A percentile compares a stretch with the other conserved stretches of the same genome.
Conservation (phyloP, 345 rosid genomes). For the Boechera retrofracta region DNA sequence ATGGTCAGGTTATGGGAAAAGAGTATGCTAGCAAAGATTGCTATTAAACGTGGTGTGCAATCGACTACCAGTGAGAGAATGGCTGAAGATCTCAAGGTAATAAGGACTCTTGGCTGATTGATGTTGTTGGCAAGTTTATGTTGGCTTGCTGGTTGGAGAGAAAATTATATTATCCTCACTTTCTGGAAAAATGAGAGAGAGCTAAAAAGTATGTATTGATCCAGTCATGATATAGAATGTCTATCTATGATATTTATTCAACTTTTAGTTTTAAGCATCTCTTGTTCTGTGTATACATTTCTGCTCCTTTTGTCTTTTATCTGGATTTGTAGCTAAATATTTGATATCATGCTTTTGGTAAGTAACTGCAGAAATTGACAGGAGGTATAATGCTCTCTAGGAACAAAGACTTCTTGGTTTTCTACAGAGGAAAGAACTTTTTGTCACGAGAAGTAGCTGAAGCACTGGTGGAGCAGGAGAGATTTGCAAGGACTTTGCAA, state of each 20-base stretch:
- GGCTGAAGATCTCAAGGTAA: conserved; percentile 96
- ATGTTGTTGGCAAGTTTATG: background rate
- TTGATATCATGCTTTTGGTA: conserved; percentile 34
- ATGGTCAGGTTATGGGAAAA: conserved; percentile 85
- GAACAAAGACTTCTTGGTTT: conserved; percentile 93
- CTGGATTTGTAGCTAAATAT: conserved; percentile 8
- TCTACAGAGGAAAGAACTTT: conserved; percentile 91
- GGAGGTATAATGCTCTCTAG: conserved; percentile 85
- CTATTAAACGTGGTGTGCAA: conserved; percentile 88
- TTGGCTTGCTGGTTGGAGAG: background rate
- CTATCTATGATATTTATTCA: background rate
- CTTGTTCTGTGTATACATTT: conserved; percentile 6
- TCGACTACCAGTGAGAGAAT: conserved; percentile 94
- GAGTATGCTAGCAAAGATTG: conserved; percentile 86
- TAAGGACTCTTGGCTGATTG: background rate
- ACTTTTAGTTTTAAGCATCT: background rate
- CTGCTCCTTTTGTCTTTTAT: conserved; percentile 1
- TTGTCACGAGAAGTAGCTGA: conserved; percentile 76
- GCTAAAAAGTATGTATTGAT: background rate
- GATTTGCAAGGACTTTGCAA: conserved; percentile 67
- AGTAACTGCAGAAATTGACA: conserved; percentile 77
- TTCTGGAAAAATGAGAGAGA: conserved; percentile 11
- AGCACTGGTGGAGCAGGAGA: conserved; percentile 77
- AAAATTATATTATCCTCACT: background rate
- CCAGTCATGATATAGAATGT: conserved; percentile 10